phyloP scores from a whole-genome alignment of 345 rosid genomes.

The Zanthoxylum bungeanum region DNA sequence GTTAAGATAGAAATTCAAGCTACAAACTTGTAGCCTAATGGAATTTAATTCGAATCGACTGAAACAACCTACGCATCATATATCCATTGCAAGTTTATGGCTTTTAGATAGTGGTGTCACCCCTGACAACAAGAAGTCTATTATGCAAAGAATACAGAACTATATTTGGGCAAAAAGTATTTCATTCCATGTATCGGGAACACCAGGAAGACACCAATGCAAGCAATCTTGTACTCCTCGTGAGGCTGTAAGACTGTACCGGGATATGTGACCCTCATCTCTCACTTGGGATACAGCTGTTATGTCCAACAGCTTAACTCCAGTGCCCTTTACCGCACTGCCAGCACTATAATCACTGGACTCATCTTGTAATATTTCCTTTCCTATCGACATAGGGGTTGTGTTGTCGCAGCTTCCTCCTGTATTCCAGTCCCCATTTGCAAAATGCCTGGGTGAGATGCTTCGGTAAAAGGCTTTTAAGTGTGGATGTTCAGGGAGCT shows the following conservation, averaged over 20 bases:
- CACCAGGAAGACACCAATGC: conserved; percentile 79
- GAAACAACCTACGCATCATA: neutral
- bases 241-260: conserved; percentile 47
- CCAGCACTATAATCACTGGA: conserved; percentile 60
- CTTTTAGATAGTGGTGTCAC: neutral
- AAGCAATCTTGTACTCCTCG: conserved; percentile 66
- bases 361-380: conserved; percentile 61
- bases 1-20: neutral
- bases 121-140: neutral
- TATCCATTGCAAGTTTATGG: neutral
- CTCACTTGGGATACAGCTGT: conserved; percentile 64
- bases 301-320: conserved; percentile 67
- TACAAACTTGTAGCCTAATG: neutral
- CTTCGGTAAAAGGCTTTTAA: conserved; percentile 67
- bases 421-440: conserved; percentile 81
- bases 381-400: conserved; percentile 68
- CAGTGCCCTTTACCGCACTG: conserved; percentile 58
- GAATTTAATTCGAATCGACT: neutral
- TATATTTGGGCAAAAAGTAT: conserved; percentile 49
- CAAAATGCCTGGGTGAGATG: conserved; percentile 80
- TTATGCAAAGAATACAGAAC: neutral
- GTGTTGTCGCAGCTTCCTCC: conserved; percentile 87
- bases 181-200: conserved; percentile 78
- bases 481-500: conserved; percentile 51
- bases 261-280: conserved; percentile 83